Conservation (phyloP, 192 early-diverging fungal genomes). For the Powellomyces hirtus region DNA sequence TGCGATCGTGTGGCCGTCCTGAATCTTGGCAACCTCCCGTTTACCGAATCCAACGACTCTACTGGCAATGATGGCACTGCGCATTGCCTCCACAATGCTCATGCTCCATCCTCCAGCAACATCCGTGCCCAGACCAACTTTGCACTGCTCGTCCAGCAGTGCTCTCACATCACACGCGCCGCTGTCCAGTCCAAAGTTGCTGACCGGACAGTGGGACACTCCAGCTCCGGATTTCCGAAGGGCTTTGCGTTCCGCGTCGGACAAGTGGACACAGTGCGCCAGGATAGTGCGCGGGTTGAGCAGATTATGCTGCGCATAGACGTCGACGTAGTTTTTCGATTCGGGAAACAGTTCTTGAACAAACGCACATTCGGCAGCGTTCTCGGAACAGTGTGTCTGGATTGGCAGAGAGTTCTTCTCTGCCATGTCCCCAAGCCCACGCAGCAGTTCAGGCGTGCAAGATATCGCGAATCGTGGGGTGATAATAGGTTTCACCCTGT, state of each 20-base stretch:
- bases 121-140: constrained; percentile 93
- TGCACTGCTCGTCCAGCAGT: constrained; percentile 68
- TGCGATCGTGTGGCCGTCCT: neutral
- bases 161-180: constrained; percentile 80
- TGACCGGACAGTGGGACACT: constrained; percentile 89
- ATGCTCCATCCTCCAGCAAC: constrained; percentile 86
- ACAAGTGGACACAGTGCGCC: constrained; percentile 92
- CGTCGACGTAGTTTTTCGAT: constrained; percentile 62
- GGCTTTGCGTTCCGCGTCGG: constrained; percentile 65
- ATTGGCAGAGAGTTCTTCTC: constrained; percentile 70
- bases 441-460: constrained; percentile 70
- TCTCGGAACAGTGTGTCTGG: constrained; percentile 93
- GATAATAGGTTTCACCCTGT: constrained; percentile 66
- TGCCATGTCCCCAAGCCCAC: constrained; percentile 69
- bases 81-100: constrained; percentile 83
- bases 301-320: constrained; percentile 74
- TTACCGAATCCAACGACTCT: constrained; percentile 56
- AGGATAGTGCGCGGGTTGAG: constrained; percentile 75
- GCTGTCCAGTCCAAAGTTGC: constrained; percentile 81
- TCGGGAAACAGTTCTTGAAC: constrained; percentile 74
- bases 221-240: constrained; percentile 66
- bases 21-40: neutral
- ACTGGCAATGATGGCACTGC: constrained; percentile 72
- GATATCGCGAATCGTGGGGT: constrained; percentile 93
- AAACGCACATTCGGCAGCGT: constrained; percentile 72